phyloP scores from a whole-genome alignment of 495 filamentous ascomycete genomes.

The Podospora bellae-mahoneyi region DNA sequence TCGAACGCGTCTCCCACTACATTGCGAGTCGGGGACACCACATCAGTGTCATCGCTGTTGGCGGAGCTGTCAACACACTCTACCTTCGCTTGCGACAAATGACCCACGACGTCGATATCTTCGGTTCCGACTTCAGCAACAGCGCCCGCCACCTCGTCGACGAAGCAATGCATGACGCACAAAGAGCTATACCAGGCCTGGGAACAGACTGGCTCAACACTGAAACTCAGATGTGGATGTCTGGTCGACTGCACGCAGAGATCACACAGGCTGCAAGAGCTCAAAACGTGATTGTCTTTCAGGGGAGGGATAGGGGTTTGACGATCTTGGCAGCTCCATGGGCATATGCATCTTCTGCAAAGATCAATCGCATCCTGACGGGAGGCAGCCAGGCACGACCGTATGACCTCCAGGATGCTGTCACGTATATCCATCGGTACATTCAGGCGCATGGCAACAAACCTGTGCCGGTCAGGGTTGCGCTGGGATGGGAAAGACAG shows the following conservation, averaged over 20 bases:
- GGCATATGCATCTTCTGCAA: slow-evolving; percentile 11
- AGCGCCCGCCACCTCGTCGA: slow-evolving; percentile 7
- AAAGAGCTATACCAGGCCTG: background rate
- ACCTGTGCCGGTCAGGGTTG: slow-evolving; percentile 1
- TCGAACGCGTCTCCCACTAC: slow-evolving; percentile 9
- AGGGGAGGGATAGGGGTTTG: background rate
- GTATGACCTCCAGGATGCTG: slow-evolving; percentile 13
- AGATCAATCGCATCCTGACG: slow-evolving; percentile 9
- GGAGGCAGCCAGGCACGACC: slow-evolving; percentile 6
- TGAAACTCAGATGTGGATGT: slow-evolving; percentile 12
- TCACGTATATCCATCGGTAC: slow-evolving; percentile 10
- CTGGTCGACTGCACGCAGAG: slow-evolving; percentile 1
- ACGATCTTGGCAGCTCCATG: slow-evolving; percentile 11
- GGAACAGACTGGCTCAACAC: slow-evolving; percentile 17
- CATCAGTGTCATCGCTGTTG: slow-evolving; percentile 12
- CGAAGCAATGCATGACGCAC: slow-evolving; percentile 12
- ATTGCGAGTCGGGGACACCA: background rate
- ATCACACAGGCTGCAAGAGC: slow-evolving; percentile 9
- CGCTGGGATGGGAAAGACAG: slow-evolving; percentile 6
- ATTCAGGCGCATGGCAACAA: slow-evolving; percentile 8
- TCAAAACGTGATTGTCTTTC: slow-evolving; percentile 9
- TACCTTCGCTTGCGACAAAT: slow-evolving; percentile 7
- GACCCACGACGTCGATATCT: slow-evolving; percentile 14
- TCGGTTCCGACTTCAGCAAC: slow-evolving; percentile 12
- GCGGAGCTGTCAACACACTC: slow-evolving; percentile 14